These are phyloP conservation scores for Cucumis hystrix DNA, from an alignment of 306 rosid species.

Conservation along the genomic window DNA sequence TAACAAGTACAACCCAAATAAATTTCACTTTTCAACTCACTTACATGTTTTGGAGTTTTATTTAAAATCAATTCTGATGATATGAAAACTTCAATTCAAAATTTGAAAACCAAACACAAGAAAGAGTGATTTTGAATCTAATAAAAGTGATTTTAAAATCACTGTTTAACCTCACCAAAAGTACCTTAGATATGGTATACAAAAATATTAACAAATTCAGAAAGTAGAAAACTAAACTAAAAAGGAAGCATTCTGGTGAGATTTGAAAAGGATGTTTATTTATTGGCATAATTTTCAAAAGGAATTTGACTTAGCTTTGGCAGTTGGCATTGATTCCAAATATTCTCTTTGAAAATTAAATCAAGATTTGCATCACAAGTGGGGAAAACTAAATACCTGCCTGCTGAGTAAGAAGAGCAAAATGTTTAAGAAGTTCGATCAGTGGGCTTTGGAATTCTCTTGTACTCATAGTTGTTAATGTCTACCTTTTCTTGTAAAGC, in stretches of 20 bases:
- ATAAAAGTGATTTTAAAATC: no score
- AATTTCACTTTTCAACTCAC: no score
- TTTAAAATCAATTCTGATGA: no score
- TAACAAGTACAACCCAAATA: no score
- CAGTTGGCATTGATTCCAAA: neutral
- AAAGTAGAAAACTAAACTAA: neutral
- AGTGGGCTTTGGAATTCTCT: constrained; percentile 58
- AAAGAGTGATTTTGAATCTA: no score
- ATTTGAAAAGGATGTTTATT: neutral
- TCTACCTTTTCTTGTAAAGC: constrained; percentile 63
- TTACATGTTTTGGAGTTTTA: no score
- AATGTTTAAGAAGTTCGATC: constrained; percentile 19
- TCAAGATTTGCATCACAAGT: neutral
- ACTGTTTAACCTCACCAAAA: no score
- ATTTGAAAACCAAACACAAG: no score
- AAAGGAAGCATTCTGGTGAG: neutral
- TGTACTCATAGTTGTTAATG: constrained; percentile 54
- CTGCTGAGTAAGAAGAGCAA: neutral
- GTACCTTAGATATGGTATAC: no score
- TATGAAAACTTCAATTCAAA: no score
- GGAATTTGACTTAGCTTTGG: neutral
- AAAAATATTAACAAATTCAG: neutral
- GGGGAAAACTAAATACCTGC: neutral
- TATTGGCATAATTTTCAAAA: neutral
- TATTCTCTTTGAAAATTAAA: neutral